phyloP scores from a whole-genome alignment of 2,329 filamentous ascomycete species.

The Diaporthe batatas region DNA sequence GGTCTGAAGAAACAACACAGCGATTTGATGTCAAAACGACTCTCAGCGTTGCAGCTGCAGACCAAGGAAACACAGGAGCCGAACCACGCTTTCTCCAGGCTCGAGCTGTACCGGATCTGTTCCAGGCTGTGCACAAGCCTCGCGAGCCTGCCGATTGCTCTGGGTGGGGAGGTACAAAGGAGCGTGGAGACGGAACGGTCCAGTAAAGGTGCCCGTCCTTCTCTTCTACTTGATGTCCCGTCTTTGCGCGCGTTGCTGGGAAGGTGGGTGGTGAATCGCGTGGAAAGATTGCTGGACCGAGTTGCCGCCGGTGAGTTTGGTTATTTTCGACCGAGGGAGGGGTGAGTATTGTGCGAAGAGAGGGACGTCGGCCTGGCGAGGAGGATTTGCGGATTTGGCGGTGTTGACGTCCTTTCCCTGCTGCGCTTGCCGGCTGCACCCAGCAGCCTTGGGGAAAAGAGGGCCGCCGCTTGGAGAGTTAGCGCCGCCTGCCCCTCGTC shows the following conservation, averaged over 20 bases:
- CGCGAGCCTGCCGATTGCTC: constrained; percentile 31
- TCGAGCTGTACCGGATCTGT: background rate
- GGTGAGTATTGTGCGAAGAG: constrained; percentile 7
- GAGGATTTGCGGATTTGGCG: constrained; percentile 26
- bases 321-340: constrained; percentile 12
- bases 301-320: background rate
- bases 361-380: background rate
- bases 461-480: constrained; percentile 32
- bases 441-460: constrained; percentile 30
- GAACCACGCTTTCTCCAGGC: background rate
- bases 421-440: constrained; percentile 31
- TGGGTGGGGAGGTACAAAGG: constrained; percentile 34
- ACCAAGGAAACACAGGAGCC: background rate
- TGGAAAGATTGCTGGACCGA: background rate
- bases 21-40: constrained; percentile 7
- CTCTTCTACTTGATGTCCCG: constrained; percentile 11
- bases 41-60: constrained; percentile 11
- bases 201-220: constrained; percentile 19
- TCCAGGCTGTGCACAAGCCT: constrained; percentile 35
- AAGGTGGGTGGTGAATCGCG: background rate
- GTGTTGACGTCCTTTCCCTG: constrained; percentile 29
- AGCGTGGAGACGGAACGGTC: constrained; percentile 34
- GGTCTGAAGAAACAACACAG: constrained; percentile 27
- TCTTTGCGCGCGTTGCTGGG: constrained; percentile 5
- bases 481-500: constrained; percentile 28